Evolutionary conservation across 164 flowering plant species (phyloP).

Genomic region (Stephania japonica): DNA sequence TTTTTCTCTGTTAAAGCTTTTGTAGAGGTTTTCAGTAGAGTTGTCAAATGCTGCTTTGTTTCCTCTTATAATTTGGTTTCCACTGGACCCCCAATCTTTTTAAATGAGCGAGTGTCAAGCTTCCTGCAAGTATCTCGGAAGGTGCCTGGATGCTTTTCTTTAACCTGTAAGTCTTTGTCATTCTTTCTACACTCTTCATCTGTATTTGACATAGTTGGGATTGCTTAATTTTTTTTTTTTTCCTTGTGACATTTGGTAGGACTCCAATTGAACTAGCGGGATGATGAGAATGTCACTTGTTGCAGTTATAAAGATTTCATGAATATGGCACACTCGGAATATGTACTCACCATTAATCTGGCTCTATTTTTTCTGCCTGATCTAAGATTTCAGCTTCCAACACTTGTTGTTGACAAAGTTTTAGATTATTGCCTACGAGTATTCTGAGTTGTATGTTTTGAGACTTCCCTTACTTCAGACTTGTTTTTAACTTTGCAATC

Average conservation of each 20-base stretch:
- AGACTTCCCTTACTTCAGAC: background rate
- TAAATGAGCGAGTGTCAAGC: background rate
- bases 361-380: background rate
- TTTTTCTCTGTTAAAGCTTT: no score
- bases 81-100: background rate
- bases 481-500: background rate
- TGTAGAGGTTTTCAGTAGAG: no score
- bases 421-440: background rate
- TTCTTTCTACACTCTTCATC: background rate
- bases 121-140: background rate
- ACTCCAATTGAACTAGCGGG: background rate
- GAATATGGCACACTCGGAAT: background rate
- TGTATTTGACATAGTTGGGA: background rate
- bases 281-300: background rate
- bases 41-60: background rate
- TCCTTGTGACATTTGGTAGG: background rate
- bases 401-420: background rate
- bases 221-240: background rate
- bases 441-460: background rate
- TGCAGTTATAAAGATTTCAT: background rate
- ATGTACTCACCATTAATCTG: background rate
- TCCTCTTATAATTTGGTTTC: background rate
- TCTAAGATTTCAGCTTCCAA: background rate
- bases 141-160: background rate
- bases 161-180: background rate